Base-by-base conservation (phyloP, 1,284 basidiomycete genomes). In the Ceratorhiza oryzae-sativae region DNA sequence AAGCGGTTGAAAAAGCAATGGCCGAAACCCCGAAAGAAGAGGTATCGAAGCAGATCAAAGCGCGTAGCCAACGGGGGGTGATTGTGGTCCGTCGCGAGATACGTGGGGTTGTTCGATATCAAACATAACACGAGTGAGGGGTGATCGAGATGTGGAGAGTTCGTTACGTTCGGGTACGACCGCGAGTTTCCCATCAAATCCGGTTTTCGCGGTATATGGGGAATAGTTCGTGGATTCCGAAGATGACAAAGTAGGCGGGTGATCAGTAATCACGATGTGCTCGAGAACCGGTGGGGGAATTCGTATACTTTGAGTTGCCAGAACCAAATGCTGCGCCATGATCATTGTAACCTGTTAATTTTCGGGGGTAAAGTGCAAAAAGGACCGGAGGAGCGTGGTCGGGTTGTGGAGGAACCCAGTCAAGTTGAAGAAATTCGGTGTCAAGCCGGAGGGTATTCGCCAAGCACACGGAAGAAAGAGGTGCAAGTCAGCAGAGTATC, bases 261-360 rank as follows among this genome's bases (percentile, higher is more conserved):
- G 62, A 67, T 67, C 62, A 55, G 62, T 67, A 30, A 67, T 67
- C 12, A 34, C 49, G 62, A 67, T 67, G 20, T 51, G 62, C 55
- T 67, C 62, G 25, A 67, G 39, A 53, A 34, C 62, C 49, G 62
- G 62, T 53, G 49, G 62, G 48, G 62, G 62, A 42, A 67, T 23
- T 55, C 48, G 49, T 53, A 67, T 67, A 55, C 62, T 67, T 67
- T 67, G 62, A 20, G 62, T 67, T 53, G 62, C 62, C 42, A 67
- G 42, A 32, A 67, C 62, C 49, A 67, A 41, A 18, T 42, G 62
- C 49, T 67, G 62, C 3, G 62, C 62, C 62, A 67, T 67, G 36
- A 67, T 67, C 62, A 67, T 67, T 23, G 62, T 67, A 15, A 67
- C 62, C 62, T 67, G 18, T 34, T n/a, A 27, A 20, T 48, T 30